These are phyloP conservation scores for Penicillium subrubescens DNA, from an alignment of 495 filamentous ascomycete genomes.

Conservation along the genomic window DNA sequence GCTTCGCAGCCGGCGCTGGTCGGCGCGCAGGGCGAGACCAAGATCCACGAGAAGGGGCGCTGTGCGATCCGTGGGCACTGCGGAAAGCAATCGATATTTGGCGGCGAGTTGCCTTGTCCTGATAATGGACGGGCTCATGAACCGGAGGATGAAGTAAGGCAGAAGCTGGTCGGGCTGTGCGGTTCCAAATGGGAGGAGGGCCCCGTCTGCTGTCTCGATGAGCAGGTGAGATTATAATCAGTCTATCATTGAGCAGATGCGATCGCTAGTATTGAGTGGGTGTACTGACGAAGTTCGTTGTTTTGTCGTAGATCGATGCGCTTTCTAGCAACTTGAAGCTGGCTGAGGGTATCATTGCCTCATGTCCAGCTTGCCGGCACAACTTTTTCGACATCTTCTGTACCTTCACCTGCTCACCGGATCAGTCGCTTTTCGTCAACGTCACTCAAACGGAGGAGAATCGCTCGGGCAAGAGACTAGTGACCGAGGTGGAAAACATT, in stretches of 20 bases:
- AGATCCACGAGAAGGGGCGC: constrained; percentile 81
- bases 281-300: not conserved
- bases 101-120: constrained; percentile 84
- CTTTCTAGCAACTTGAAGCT: constrained; percentile 80
- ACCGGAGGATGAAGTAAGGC: constrained; percentile 66
- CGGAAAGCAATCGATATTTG: constrained; percentile 85
- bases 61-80: constrained; percentile 92
- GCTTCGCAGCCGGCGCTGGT: constrained; percentile 30
- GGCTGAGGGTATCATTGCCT: constrained; percentile 84
- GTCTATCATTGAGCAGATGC: not conserved
- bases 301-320: constrained; percentile 61
- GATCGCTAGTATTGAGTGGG: not conserved
- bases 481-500: constrained; percentile 89
- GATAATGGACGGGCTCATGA: constrained; percentile 83
- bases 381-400: constrained; percentile 99
- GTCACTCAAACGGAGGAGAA: constrained; percentile 73
- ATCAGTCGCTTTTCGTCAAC: constrained; percentile 94
- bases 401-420: constrained; percentile 94
- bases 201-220: constrained; percentile 78
- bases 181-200: constrained; percentile 81
- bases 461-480: constrained; percentile 67
- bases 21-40: constrained; percentile 48
- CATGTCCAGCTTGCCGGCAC: constrained; percentile 92
- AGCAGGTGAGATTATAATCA: constrained; percentile 61
- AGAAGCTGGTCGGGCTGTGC: constrained; percentile 82